These are phyloP conservation scores for Sisymbrium irio DNA, from an alignment of 345 rosid species.

Conservation along the genomic window DNA sequence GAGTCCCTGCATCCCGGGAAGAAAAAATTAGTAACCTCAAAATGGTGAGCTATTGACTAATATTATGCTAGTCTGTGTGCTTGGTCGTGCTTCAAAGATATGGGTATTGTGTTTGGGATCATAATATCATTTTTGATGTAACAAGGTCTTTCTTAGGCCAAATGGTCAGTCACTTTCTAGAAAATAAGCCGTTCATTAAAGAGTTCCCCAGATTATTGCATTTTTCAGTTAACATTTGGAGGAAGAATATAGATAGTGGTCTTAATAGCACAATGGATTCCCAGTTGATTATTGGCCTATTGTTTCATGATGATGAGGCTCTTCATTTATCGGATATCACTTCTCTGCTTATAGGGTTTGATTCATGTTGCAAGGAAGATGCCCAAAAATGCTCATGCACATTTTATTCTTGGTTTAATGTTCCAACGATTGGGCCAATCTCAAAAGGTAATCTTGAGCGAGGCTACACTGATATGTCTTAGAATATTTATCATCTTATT, in stretches of 20 bases:
- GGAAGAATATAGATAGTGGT: neutral
- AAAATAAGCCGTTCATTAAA: neutral
- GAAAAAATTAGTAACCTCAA: constrained; percentile 98
- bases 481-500: neutral
- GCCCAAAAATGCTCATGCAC: constrained; percentile 97
- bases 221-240: neutral
- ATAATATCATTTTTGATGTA: neutral
- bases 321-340: neutral
- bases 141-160: neutral
- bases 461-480: neutral
- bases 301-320: neutral
- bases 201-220: neutral
- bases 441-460: constrained; percentile 64
- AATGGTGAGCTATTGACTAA: constrained; percentile 51
- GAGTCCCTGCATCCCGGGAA: constrained; percentile 66
- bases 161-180: neutral
- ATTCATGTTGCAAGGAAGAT: constrained; percentile 91
- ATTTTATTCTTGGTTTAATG: constrained; percentile 94
- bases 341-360: constrained; percentile 61
- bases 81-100: neutral
- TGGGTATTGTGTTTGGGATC: neutral
- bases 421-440: constrained; percentile 89
- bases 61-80: neutral
- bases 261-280: neutral
- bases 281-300: neutral